These are phyloP conservation scores for Ceriops tagal DNA, from an alignment of 345 rosid species.

Conservation along the genomic window DNA sequence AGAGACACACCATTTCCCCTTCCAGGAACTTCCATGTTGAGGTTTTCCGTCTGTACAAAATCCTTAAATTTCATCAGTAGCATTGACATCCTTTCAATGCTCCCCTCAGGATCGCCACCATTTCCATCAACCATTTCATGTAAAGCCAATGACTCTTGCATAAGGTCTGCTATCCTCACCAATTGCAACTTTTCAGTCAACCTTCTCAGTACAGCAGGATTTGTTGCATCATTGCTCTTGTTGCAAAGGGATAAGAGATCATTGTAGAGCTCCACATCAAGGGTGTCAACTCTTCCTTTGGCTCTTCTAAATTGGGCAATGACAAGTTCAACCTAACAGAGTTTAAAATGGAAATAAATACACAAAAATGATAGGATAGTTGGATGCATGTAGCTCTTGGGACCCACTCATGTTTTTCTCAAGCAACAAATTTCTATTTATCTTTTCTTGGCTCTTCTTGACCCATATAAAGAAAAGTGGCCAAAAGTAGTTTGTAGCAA, in stretches of 20 bases:
- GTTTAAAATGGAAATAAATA: conserved; percentile 7
- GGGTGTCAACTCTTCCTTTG: conserved; percentile 69
- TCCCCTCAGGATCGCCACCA: conserved; percentile 71
- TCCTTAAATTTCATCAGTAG: conserved; percentile 75
- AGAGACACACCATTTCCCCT: conserved; percentile 40
- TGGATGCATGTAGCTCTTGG: conserved; percentile 3
- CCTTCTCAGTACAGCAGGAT: conserved; percentile 52
- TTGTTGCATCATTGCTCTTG: conserved; percentile 44
- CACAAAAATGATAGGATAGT: conserved; percentile 1
- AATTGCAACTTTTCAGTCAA: conserved; percentile 68
- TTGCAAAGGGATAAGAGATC: conserved; percentile 62
- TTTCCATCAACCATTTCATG: conserved; percentile 73
- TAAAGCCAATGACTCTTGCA: conserved; percentile 85
- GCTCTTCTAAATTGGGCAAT: conserved; percentile 84
- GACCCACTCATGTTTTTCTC: conserved; percentile 2
- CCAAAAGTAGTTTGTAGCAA: not conserved
- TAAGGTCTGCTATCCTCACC: conserved; percentile 68
- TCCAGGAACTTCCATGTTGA: conserved; percentile 42
- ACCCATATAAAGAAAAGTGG: not conserved
- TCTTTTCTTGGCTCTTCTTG: not conserved
- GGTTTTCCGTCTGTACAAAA: conserved; percentile 75
- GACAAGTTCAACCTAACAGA: conserved; percentile 74
- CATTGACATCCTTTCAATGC: conserved; percentile 84
- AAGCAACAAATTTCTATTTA: not conserved
- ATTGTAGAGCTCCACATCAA: conserved; percentile 53